These are phyloP conservation scores for Monosporascus sp. DNA, from an alignment of 2,329 filamentous ascomycete species.

Conservation along the genomic window DNA sequence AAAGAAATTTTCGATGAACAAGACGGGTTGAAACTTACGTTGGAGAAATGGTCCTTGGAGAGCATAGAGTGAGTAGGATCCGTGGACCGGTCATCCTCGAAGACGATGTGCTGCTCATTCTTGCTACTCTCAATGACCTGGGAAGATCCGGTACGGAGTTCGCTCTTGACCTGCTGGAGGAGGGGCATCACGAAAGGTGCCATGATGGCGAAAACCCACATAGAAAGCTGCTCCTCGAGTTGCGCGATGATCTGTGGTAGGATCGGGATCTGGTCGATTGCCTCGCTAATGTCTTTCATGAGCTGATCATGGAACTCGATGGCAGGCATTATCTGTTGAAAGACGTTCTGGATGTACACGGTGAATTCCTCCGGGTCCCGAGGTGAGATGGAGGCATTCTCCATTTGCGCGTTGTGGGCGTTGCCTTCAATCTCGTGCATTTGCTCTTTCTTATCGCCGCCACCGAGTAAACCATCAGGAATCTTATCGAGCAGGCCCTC, in stretches of 20 bases:
- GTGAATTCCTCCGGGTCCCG: constrained; percentile 81
- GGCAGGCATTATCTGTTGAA: constrained; percentile 78
- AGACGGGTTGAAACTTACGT: constrained; percentile 40
- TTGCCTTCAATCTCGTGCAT: constrained; percentile 76
- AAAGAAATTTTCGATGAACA: background rate
- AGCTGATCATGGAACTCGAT: constrained; percentile 88
- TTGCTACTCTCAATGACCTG: constrained; percentile 83
- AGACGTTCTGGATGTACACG: constrained; percentile 65
- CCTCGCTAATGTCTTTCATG: constrained; percentile 70
- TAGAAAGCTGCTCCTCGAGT: constrained; percentile 77
- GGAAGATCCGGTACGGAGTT: constrained; percentile 77
- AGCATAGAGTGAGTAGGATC: constrained; percentile 95
- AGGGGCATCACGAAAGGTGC: constrained; percentile 84
- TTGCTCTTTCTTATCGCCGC: constrained; percentile 66
- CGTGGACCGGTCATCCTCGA: constrained; percentile 67
- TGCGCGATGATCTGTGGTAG: constrained; percentile 81
- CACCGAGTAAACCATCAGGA: constrained; percentile 73
- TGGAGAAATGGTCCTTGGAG: constrained; percentile 92
- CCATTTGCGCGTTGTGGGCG: constrained; percentile 67
- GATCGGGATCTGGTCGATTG: constrained; percentile 80
- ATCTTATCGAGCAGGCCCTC: constrained; percentile 77
- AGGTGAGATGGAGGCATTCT: constrained; percentile 68
- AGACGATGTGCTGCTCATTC: constrained; percentile 81
- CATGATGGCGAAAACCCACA: constrained; percentile 88
- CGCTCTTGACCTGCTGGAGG: constrained; percentile 78